Evolutionary conservation across 805 yeast genomes (phyloP), one percentile per base, ranked within the genome.

Genomic region (Grigorovia jiainica): DNA sequence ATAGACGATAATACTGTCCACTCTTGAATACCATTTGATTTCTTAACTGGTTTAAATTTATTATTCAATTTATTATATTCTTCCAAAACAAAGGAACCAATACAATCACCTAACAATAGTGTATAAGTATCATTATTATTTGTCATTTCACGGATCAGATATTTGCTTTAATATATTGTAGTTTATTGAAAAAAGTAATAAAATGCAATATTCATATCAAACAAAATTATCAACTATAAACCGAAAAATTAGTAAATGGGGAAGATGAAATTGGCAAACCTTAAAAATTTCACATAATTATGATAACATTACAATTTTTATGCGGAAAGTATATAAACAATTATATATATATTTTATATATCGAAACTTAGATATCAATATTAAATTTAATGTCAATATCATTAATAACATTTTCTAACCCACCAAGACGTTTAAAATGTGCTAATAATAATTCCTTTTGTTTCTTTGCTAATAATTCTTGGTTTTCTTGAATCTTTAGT

Each of bases 1-100:
- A 87, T 52, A 0, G 89, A 82, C 0, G 95, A 85, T 15, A 87
- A 51, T 0, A 87, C 84, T 0, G 96, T 85, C 87, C 95, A 87
- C 63, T 89, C 96, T 32, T 62, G 56, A 0, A 67, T 64, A 0
- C 86, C 84, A 52, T 84, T 82, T 2, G 87, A 73, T 31, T 83
- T 66, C 1, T 57, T 48, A 0, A 57, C 53, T 0, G 95, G 95
- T 56, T 76, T 79, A 1, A 85, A 85, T 7, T 31, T 63, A 56
- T 53, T 36, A 11, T 50, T 57, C 37, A 68, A 48, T 18, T 41
- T 44, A 16, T 53, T 47, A 52, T 71, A 75, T 8, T 49, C 50
- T 2, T 29, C 39, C 13, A 44, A 19, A 2, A 61, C 55, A 5
- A 38, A 7, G 2, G 16, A 16, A 11, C 52, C 51, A 16, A 61